A percentile compares a stretch with the other conserved stretches of the same genome.
Conservation (phyloP, 805 yeast species). For the Debaryomyces tyrocola region DNA sequence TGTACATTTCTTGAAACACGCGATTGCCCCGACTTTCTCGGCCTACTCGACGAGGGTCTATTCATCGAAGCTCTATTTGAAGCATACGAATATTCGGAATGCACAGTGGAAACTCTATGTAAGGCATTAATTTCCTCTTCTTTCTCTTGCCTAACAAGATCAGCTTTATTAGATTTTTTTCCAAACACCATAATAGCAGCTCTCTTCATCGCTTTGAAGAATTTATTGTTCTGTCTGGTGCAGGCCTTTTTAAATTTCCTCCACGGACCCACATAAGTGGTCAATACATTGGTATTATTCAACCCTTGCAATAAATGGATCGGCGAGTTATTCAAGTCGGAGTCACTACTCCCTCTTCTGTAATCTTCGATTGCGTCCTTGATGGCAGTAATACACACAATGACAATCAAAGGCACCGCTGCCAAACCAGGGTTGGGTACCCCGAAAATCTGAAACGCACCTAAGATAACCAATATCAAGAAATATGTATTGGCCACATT, state of each 20-base stretch:
- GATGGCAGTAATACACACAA: constrained; percentile 70
- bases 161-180: constrained; percentile 22
- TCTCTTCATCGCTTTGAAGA: constrained; percentile 19
- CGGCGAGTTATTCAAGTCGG: constrained; percentile 65
- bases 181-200: constrained; percentile 24
- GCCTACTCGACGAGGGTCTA: not conserved
- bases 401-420: constrained; percentile 79
- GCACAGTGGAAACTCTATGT: constrained; percentile 37
- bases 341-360: constrained; percentile 61
- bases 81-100: constrained; percentile 29
- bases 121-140: constrained; percentile 27
- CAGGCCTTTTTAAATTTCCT: constrained; percentile 63
- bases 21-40: constrained; percentile 6
- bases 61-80: constrained; percentile 2
- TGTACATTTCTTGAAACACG: not conserved
- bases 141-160: constrained; percentile 24
- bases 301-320: constrained; percentile 57
- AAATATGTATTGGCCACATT: constrained; percentile 64
- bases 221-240: constrained; percentile 29
- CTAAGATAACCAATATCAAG: constrained; percentile 53
- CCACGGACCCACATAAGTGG: constrained; percentile 61
- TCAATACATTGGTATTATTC: constrained; percentile 56
- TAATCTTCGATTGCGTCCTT: constrained; percentile 81
- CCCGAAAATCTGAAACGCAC: constrained; percentile 68
- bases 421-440: constrained; percentile 71